Conservation (phyloP, 495 filamentous ascomycete genomes). For the Neurospora sp. region DNA sequence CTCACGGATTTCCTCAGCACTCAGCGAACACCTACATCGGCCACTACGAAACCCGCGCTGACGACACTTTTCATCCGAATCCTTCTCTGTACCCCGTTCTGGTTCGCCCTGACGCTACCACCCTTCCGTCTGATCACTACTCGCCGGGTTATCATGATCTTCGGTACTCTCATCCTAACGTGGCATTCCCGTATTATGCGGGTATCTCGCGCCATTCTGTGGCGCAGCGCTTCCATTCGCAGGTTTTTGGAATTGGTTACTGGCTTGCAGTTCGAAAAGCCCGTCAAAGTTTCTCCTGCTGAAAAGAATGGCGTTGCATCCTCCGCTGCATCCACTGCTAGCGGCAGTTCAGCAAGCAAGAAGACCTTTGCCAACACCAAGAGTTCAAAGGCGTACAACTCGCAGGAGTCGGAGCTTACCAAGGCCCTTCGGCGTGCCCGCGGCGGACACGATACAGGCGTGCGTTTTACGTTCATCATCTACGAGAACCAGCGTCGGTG, state of each 20-base stretch:
- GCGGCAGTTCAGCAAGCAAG: constrained; percentile 3
- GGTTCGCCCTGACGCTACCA: constrained; percentile 72
- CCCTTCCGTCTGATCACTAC: constrained; percentile 81
- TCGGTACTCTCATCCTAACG: constrained; percentile 73
- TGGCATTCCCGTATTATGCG: constrained; percentile 87
- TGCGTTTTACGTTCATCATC: constrained; percentile 90
- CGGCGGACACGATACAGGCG: constrained; percentile 50
- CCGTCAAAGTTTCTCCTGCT: constrained; percentile 14
- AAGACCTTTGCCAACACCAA: background rate
- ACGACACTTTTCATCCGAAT: constrained; percentile 86
- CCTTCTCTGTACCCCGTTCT: constrained; percentile 74
- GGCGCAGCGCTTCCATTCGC: constrained; percentile 72
- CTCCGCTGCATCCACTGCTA: constrained; percentile 8
- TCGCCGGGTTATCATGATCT: constrained; percentile 64
- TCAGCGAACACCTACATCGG: constrained; percentile 80
- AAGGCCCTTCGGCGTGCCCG: constrained; percentile 24
- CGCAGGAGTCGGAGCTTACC: constrained; percentile 26
- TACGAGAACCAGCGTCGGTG: constrained; percentile 96
- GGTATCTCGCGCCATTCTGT: constrained; percentile 78
- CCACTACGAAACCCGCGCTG: constrained; percentile 84
- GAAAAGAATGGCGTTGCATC: constrained; percentile 3
- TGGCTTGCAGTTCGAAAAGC: constrained; percentile 58
- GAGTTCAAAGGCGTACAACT: constrained; percentile 5
- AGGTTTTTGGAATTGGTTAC: constrained; percentile 58
- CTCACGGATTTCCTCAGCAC: constrained; percentile 92